A percentile compares a stretch with the other conserved stretches of the same genome.
These are phyloP conservation scores for Cladophialophora chaetospira DNA, from an alignment of 2,329 filamentous ascomycete genomes.

Conservation along the genomic window DNA sequence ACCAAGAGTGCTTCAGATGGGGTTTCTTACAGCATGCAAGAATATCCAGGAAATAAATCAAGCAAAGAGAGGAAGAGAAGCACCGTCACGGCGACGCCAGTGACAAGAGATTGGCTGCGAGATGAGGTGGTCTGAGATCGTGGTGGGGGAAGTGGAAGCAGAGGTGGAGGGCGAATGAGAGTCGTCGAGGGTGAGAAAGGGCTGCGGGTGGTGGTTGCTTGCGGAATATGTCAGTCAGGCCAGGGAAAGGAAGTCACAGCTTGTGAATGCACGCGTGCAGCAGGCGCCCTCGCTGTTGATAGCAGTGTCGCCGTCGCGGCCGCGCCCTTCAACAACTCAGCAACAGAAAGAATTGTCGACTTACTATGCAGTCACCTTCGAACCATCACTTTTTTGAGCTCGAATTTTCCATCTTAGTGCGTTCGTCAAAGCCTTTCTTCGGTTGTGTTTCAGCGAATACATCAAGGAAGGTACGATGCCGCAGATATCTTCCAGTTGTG, in stretches of 20 bases:
- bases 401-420: no score
- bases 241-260: background rate
- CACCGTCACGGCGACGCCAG: conserved; percentile 15
- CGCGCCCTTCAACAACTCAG: background rate
- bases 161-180: conserved; percentile 14
- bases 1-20: background rate
- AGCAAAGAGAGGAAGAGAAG: conserved; percentile 15
- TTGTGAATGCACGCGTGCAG: background rate
- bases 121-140: conserved; percentile 22
- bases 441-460: background rate
- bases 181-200: background rate
- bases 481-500: conserved; percentile 54
- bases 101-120: conserved; percentile 19
- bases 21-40: conserved; percentile 23
- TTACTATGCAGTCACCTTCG: background rate
- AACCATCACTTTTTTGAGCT: no score
- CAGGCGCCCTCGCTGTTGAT: background rate
- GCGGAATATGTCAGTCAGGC: conserved; percentile 2
- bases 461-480: conserved; percentile 43
- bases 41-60: conserved; percentile 24
- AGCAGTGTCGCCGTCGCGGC: background rate
- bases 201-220: conserved; percentile 1
- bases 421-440: background rate
- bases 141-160: conserved; percentile 29
- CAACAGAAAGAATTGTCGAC: background rate